phyloP scores from a whole-genome alignment of 1,284 basidiomycete genomes.

The Rhodotorula glutinis region DNA sequence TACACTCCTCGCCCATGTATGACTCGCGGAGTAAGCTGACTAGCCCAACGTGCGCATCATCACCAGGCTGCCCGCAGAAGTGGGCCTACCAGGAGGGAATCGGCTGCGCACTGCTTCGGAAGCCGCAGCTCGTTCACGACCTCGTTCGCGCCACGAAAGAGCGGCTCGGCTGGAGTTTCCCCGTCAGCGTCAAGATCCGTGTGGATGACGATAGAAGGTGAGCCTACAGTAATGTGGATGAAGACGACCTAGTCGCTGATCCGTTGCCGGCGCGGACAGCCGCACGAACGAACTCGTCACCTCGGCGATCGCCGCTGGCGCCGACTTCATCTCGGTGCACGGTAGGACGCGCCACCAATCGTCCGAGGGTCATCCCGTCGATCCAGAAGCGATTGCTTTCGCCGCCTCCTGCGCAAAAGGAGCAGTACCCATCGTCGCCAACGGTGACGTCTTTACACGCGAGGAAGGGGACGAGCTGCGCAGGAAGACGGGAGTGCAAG shows the following conservation, averaged over 20 bases:
- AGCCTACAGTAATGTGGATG: not conserved
- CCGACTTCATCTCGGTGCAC: constrained; percentile 57
- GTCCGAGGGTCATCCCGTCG: constrained; percentile 55
- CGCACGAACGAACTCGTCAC: constrained; percentile 55
- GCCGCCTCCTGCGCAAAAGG: constrained; percentile 56
- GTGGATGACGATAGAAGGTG: constrained; percentile 55
- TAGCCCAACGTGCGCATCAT: too few species aligned
- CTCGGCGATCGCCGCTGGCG: constrained; percentile 53
- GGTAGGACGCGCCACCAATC: constrained; percentile 59
- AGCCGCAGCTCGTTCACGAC: constrained; percentile 58
- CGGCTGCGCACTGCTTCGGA: constrained; percentile 58
- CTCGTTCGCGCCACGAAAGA: constrained; percentile 57
- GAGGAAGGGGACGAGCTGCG: constrained; percentile 53
- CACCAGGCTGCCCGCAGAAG: constrained; percentile 53
- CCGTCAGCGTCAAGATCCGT: constrained; percentile 61
- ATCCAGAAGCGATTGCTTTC: constrained; percentile 55
- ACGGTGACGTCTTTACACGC: constrained; percentile 58
- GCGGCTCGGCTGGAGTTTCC: constrained; percentile 55
- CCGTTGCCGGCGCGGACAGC: constrained; percentile 38
- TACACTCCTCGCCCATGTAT: too few species aligned
- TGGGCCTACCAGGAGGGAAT: constrained; percentile 59
- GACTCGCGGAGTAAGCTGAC: too few species aligned
- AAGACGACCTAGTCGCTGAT: not conserved
- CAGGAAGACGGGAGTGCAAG: constrained; percentile 53
- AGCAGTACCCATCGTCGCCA: constrained; percentile 56